Evolutionary conservation across 1,284 basidiomycete species (phyloP), one percentile per base, ranked within the genome.

Genomic region (Ceraceosorus guamensis): DNA sequence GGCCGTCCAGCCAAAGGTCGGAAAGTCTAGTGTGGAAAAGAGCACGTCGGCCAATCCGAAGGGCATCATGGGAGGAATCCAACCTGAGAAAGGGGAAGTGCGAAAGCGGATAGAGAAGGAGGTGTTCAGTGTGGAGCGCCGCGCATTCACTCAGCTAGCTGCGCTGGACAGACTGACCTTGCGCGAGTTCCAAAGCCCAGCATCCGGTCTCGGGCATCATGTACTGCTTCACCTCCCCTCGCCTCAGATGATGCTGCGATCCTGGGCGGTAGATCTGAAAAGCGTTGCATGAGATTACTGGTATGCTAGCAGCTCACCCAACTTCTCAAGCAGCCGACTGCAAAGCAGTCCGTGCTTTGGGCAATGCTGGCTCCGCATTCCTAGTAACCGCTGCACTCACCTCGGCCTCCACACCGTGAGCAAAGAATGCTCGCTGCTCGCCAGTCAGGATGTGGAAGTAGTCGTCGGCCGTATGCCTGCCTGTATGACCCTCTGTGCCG

Each of bases 371-470:
- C n/a, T n/a, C n/a, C n/a, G n/a, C n/a, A n/a, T n/a, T n/a, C n/a
- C n/a, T n/a, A n/a, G n/a, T n/a, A n/a, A n/a, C n/a, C 18, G 30
- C 14, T 46, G 16, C 4, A 64, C 74, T 41, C 53, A 78, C 78
- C 81, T 96, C 91, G 80, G 83, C 87, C 66, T 85, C 83, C 39
- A 97, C 79, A 3, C 82, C 82, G 31, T 91, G 91, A 0, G 93
- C 85, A 13, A 64, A 71, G 77, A 90, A 95, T 1, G 91, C 92
- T 84, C 87, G 91, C 78, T 98, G 89, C 78, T 91, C 88, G 0
- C 93, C 95, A 35, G 83, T 80, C 30, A 98, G 81, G 70, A 98
- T 97, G 77, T 95, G 85, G 81, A 98, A 98, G 78, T 96, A 97
- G 78, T 98, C 93, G 71, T 95, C 91, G 3, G 91, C 91, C 0